These are phyloP conservation scores for Gossypium gossypioides DNA, from an alignment of 441 rosid species.

Conservation along the genomic window DNA sequence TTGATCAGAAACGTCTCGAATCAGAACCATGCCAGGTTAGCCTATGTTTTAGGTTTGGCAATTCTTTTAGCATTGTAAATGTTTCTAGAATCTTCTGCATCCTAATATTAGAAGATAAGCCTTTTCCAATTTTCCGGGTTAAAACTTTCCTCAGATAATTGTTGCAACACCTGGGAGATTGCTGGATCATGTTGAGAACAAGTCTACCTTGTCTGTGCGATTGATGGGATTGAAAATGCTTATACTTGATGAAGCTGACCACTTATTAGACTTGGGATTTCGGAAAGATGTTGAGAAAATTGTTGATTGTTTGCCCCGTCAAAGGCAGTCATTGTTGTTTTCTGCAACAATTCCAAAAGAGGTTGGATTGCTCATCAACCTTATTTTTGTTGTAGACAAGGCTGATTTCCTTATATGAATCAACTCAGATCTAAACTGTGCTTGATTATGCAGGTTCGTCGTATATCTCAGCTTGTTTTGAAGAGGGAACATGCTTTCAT, in stretches of 20 bases:
- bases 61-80: background rate
- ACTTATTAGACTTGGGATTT: conserved; percentile 79
- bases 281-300: conserved; percentile 87
- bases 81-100: background rate
- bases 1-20: conserved; percentile 76
- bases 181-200: conserved; percentile 85
- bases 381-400: conserved; percentile 5
- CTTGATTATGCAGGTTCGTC: conserved; percentile 55
- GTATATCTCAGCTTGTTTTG: conserved; percentile 83
- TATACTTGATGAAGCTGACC: conserved; percentile 87
- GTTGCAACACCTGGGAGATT: conserved; percentile 95
- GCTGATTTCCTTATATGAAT: conserved; percentile 1
- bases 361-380: conserved; percentile 30
- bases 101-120: background rate
- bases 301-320: conserved; percentile 74
- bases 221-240: conserved; percentile 86
- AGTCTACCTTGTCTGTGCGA: conserved; percentile 59
- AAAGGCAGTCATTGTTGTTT: conserved; percentile 75
- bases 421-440: conserved; percentile 1
- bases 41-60: conserved; percentile 5
- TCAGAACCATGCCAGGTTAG: conserved; percentile 84
- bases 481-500: conserved; percentile 71
- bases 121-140: conserved; percentile 8
- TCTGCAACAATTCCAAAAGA: conserved; percentile 90
- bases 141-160: conserved; percentile 45